Base-by-base conservation (phyloP, 2,329 filamentous ascomycete genomes). In the Sporothrix humicola region DNA sequence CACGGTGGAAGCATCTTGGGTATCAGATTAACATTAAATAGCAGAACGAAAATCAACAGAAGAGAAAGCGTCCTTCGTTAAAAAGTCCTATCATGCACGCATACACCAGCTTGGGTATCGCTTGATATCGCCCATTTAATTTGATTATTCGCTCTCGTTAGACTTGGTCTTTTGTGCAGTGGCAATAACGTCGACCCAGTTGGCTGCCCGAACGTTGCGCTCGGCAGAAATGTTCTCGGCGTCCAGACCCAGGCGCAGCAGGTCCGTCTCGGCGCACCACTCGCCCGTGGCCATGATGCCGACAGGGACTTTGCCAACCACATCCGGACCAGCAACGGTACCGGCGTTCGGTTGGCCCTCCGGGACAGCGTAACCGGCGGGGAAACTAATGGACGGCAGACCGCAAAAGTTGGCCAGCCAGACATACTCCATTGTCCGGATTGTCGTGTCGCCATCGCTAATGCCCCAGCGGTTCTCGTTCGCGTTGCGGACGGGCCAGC, bases 251-350 rank as follows among this genome's bases (percentile, higher is more conserved):
- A 88, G 87, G 59, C 82, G 79, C 68, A 89, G 74, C 76, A 89
- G 77, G 2, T 81, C 79, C 70, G 85, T 82, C 77, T 89, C 87
- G 3, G 81, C 81, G 1, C 84, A 85, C 87, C 87, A 89, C 77
- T 88, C 87, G 0, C 85, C 86, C 65, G 84, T 86, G 1, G 83
- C 86, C 87, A 89, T 88, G 46, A 89, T 77, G 1, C 87, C 87
- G 2, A 88, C 82, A 0, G 87, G 86, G 0, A 88, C 80, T 74
- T 83, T 84, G 0, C 83, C 85, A 23, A 77, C 76, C 0, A 79
- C 81, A 1, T 78, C 79, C 1, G 79, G 81, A 0, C 77, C 79
- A 0, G 80, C 82, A 0, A 83, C 77, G 1, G 78, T 75, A 0
- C 81, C 82, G 0, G 79, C 82, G 3, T 74, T 76, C 3, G 78